phyloP scores from a whole-genome alignment of 202 grass and related monocot species.

The Sporobolus alterniflorus region DNA sequence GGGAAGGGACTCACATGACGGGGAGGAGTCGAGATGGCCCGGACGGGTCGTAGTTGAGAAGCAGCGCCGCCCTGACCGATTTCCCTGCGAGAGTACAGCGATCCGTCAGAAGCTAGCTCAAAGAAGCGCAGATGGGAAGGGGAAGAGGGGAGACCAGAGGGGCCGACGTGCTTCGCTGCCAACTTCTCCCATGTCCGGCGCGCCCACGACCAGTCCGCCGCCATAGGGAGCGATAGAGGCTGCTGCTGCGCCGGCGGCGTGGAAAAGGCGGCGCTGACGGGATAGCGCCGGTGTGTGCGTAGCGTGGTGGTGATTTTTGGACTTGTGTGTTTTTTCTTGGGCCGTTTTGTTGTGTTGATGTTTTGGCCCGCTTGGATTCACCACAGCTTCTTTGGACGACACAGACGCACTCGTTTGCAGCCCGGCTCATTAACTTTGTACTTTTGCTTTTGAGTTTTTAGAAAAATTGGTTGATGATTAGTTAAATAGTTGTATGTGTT shows the following conservation, averaged over 20 bases:
- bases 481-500: too few species aligned
- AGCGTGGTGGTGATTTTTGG: neutral
- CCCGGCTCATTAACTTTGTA: too few species aligned
- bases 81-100: constrained; percentile 50
- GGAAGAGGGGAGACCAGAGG: constrained; percentile 36
- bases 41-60: constrained; percentile 83
- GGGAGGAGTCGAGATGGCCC: constrained; percentile 80
- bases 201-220: constrained; percentile 70
- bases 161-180: constrained; percentile 60
- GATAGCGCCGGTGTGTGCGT: neutral
- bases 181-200: constrained; percentile 89
- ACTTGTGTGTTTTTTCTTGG: neutral
- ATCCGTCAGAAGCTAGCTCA: neutral
- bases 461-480: too few species aligned
- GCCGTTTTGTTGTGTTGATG: neutral
- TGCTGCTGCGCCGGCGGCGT: neutral
- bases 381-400: too few species aligned
- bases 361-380: neutral
- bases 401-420: too few species aligned
- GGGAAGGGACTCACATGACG: constrained; percentile 53
- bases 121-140: neutral
- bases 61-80: constrained; percentile 65
- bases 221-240: constrained; percentile 48
- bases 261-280: neutral
- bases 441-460: too few species aligned